A percentile compares a stretch with the other conserved stretches of the same genome.
Evolutionary conservation across 306 rosid species (phyloP).

Genomic region (Ochetophila trinervis): DNA sequence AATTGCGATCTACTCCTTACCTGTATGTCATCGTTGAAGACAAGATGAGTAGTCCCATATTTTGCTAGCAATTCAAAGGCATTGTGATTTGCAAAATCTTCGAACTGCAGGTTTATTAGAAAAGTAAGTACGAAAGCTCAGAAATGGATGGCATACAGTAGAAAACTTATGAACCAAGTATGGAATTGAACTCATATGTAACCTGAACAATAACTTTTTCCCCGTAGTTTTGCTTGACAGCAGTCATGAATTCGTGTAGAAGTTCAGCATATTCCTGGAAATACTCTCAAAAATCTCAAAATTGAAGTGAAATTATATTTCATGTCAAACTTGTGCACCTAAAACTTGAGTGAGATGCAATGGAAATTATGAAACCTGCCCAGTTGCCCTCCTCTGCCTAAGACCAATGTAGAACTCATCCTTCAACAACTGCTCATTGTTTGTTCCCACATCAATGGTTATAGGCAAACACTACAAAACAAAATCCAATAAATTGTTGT

Average conservation of each 20-base stretch:
- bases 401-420: constrained; percentile 97
- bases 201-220: constrained; percentile 94
- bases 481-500: constrained; percentile 9
- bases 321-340: constrained; percentile 1
- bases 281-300: constrained; percentile 22
- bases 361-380: constrained; percentile 57
- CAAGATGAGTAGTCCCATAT: constrained; percentile 76
- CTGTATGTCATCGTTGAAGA: constrained; percentile 98
- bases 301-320: constrained; percentile 14
- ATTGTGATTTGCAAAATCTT: constrained; percentile 99
- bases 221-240: constrained; percentile 96
- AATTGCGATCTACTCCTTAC: constrained; percentile 25
- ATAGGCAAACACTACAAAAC: constrained; percentile 81
- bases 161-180: constrained; percentile 14
- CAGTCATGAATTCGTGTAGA: constrained; percentile 85
- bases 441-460: constrained; percentile 95
- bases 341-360: constrained; percentile 21
- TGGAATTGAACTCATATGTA: constrained; percentile 8
- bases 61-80: constrained; percentile 90
- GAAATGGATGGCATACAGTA: constrained; percentile 9
- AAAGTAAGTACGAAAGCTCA: constrained; percentile 22
- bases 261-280: constrained; percentile 82
- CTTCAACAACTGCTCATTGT: constrained; percentile 78
- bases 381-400: constrained; percentile 83
- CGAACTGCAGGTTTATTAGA: constrained; percentile 58